Base-by-base conservation (phyloP, 208 protist species). In the Vickermania ingenoplastis region DNA sequence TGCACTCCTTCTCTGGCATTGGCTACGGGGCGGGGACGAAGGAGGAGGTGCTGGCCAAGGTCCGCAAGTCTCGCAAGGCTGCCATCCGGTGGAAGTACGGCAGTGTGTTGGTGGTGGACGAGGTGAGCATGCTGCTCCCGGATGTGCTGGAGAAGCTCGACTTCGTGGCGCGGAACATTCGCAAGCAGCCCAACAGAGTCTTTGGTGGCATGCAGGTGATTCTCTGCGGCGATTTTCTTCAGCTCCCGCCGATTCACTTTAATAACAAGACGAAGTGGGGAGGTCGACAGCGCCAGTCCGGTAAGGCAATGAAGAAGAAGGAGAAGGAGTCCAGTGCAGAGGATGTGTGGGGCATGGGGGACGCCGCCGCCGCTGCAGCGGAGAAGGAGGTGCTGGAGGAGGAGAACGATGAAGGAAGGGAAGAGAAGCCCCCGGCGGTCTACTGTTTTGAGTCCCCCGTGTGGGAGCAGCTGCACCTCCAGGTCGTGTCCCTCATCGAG, bases 161-260 rank as follows among this genome's bases (percentile, higher is more conserved):
- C 52, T 45, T 61, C 36, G 65, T 80, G 41, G 79, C 74, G 25
- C 67, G 59, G 17, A 31, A 23, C 2, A 65, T 89, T 22, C 79
- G 81, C 21, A 67, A 67, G 57, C 14, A 54, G 24, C 52, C 45
- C 1, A 69, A 65, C 23, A 21, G 55, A 14, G 61, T 75, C 24
- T 91, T 93, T 62, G 86, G 86, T 31, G 86, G 86, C 7, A 82
- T 93, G 49, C 86, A 90, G 59, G 53, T 91, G 2, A 79, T 93
- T 68, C 49, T 89, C 13, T 86, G 77, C 59, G 86, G 86, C 3
- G 86, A 93, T 57, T 93, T 93, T 62, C 62, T 90, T 36, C 82
- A 92, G 61, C 67, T 92, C 27, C 74, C 79, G 27, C 79, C 79
- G 11, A 75, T 82, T 57, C 57, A 17, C 23, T 53, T 30, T 13